A percentile compares a stretch with the other conserved stretches of the same genome.
Conservation (phyloP, 225 moss, liverwort and hornwort species). For the Takakia lepidozioides region DNA sequence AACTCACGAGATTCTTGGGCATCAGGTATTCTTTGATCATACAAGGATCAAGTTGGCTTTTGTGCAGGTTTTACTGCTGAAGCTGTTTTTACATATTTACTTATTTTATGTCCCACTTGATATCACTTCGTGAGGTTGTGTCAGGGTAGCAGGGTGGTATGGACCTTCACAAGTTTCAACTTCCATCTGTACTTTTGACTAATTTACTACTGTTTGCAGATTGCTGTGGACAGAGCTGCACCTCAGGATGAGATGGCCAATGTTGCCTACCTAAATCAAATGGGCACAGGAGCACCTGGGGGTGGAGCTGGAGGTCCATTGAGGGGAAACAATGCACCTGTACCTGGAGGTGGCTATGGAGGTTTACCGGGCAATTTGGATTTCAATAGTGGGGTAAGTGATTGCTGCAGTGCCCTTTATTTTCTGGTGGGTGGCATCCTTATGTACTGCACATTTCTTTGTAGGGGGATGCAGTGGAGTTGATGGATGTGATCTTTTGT, state of each 20-base stretch:
- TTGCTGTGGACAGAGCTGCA: constrained; percentile 94
- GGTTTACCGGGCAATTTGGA: constrained; percentile 66
- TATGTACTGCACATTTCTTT: not conserved
- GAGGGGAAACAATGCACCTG: constrained; percentile 75
- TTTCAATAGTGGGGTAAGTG: constrained; percentile 62
- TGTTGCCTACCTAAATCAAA: constrained; percentile 56
- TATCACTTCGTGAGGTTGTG: no score
- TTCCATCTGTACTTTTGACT: no score
- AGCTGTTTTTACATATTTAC: no score
- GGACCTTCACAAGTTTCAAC: no score
- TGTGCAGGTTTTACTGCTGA: no score
- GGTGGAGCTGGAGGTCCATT: constrained; percentile 94
- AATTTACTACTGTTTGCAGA: constrained; percentile 33
- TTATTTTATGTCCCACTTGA: no score
- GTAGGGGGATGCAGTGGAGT: not conserved
- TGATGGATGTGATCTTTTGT: not conserved
- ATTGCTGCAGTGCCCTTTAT: no score
- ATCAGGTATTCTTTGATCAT: no score
- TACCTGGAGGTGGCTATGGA: constrained; percentile 68
- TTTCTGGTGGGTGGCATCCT: no score
- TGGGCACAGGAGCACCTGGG: constrained; percentile 43
- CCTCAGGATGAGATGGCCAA: constrained; percentile 90
- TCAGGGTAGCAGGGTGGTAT: no score
- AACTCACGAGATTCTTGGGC: constrained; percentile 94
- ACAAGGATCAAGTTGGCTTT: no score